phyloP scores from a whole-genome alignment of 805 yeast genomes.

The Grigorovia yakushimaensis region DNA sequence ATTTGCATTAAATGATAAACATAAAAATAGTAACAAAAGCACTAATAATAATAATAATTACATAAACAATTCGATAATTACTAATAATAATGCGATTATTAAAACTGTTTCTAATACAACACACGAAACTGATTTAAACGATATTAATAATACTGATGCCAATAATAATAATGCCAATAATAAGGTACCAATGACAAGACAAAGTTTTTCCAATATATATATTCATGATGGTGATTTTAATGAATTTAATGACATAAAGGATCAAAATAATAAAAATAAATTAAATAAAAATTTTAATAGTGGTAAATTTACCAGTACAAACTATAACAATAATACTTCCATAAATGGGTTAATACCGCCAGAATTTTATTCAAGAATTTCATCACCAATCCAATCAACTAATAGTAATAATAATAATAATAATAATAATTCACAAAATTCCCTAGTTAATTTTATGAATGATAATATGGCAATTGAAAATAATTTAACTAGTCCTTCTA shows the following conservation, averaged over 20 bases:
- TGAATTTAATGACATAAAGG: slow-evolving; percentile 3
- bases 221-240: slow-evolving; percentile 28
- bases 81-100: neutral
- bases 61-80: neutral
- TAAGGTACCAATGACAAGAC: neutral
- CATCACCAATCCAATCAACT: slow-evolving; percentile 8
- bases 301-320: neutral
- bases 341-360: slow-evolving; percentile 27
- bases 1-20: slow-evolving; percentile 7
- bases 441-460: slow-evolving; percentile 5
- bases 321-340: neutral
- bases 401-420: slow-evolving; percentile 17
- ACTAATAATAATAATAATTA: neutral
- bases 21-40: neutral
- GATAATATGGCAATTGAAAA: neutral
- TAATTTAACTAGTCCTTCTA: neutral
- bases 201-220: slow-evolving; percentile 23
- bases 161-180: neutral
- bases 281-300: neutral
- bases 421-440: slow-evolving; percentile 17
- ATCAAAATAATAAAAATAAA: slow-evolving; percentile 2
- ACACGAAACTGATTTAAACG: too few species aligned
- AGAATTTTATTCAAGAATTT: slow-evolving; percentile 26
- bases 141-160: too few species aligned
- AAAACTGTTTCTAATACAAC: neutral